Conservation (phyloP, 2,329 filamentous ascomycete genomes). For the Clonostachys sp. region DNA sequence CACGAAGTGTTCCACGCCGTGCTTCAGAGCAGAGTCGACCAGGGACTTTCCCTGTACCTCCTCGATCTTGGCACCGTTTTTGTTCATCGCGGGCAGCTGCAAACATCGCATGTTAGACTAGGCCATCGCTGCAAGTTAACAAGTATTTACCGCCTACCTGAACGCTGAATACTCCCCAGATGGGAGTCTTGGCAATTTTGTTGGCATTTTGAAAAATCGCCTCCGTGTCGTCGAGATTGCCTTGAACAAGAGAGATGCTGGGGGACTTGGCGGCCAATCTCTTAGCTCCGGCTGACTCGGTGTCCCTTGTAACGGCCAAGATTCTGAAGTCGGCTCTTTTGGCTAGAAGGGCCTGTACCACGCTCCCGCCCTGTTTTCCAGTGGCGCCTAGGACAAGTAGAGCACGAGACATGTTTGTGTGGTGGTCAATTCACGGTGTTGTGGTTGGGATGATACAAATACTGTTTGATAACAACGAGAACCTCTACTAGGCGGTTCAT, state of each 20-base stretch:
- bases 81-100: constrained; percentile 2
- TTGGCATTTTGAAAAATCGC: constrained; percentile 42
- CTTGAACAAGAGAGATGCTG: constrained; percentile 50
- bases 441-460: too few relatives aligned
- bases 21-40: constrained; percentile 47
- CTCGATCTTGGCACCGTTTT: constrained; percentile 7
- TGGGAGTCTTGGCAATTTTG: constrained; percentile 12
- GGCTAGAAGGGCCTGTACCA: constrained; percentile 20
- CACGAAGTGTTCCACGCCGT: constrained; percentile 53
- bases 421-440: too few relatives aligned
- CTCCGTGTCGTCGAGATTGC: constrained; percentile 46
- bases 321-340: constrained; percentile 37
- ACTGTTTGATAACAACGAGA: too few relatives aligned
- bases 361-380: constrained; percentile 29
- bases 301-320: constrained; percentile 56
- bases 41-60: constrained; percentile 48
- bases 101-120: too few relatives aligned
- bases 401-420: constrained; percentile 6
- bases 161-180: constrained; percentile 60
- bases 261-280: constrained; percentile 35
- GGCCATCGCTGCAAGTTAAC: too few relatives aligned
- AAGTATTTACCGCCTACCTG: constrained; percentile 30
- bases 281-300: constrained; percentile 43
- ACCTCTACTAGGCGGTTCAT: too few relatives aligned
- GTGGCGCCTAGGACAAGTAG: constrained; percentile 29